phyloP scores from a whole-genome alignment of 768 basidiomycete species.

The Termitomyces heimii region DNA sequence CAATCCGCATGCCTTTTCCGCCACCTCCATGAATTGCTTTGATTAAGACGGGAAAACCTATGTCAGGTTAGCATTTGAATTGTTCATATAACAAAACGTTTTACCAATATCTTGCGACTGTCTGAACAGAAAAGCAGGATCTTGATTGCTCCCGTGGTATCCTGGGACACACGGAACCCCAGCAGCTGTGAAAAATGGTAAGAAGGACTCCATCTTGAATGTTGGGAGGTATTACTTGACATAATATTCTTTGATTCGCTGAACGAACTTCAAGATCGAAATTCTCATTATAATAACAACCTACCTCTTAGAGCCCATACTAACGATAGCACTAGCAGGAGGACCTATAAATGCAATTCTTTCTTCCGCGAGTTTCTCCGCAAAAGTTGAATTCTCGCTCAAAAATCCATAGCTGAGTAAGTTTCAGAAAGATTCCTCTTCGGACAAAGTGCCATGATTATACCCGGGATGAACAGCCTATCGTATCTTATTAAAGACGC shows the following conservation, averaged over 20 bases:
- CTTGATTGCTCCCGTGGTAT: slow-evolving; percentile 84
- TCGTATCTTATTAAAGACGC: neutral
- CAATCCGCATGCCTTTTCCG: slow-evolving; percentile 92
- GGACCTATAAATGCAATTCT: slow-evolving; percentile 91
- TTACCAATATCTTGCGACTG: slow-evolving; percentile 69
- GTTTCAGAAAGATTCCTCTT: slow-evolving; percentile 1
- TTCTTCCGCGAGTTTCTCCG: slow-evolving; percentile 64
- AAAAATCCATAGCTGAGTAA: slow-evolving; percentile 73
- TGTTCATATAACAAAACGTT: neutral
- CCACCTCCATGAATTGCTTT: slow-evolving; percentile 97
- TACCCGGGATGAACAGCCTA: slow-evolving; percentile 94
- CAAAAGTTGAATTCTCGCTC: slow-evolving; percentile 86
- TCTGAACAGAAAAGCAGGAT: slow-evolving; percentile 58
- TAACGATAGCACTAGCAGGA: slow-evolving; percentile 78
- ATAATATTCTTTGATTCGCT: slow-evolving; percentile 97
- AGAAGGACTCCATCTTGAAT: neutral
- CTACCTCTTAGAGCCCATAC: slow-evolving; percentile 95
- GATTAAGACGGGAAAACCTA: slow-evolving; percentile 88
- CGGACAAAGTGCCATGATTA: neutral
- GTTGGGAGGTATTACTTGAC: slow-evolving; percentile 44
- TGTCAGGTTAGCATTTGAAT: neutral
- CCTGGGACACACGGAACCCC: slow-evolving; percentile 93
- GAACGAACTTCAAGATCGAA: neutral
- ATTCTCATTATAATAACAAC: slow-evolving; percentile 1
- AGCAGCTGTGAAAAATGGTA: slow-evolving; percentile 44